Evolutionary conservation across 129 eudicot species (phyloP), one percentile per base, ranked within the genome.

Genomic region (Artemisia annua): DNA sequence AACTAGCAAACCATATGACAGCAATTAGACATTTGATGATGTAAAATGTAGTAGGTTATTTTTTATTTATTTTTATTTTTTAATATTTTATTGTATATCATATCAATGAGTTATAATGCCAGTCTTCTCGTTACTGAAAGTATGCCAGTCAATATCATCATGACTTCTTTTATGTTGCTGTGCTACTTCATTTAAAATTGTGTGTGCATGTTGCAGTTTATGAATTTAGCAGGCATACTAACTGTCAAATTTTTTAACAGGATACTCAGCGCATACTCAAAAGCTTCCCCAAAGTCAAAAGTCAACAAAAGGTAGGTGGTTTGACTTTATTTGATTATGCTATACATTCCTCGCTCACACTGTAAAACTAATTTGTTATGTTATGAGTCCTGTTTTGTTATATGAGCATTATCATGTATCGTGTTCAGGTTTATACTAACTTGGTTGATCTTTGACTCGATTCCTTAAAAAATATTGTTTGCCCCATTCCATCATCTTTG

Each of bases 261-360:
- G 61, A 68, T 68, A 50, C 73, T 68, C 48, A n/a, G 73, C 52
- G 73, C 73, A 26, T 68, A 68, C 52, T 68, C 73, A n/a, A 68
- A 68, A 46, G 73, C 52, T 68, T 51, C 73, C 60, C 73, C 73
- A 19, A 68, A 68, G 20, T 68, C 73, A 24, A 68, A 51, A 28
- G 60, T 68, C 46, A 49, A 48, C 73, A 68, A 68, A 53, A 68
- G 48, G 73, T 50, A 13, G 20, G 73, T 68, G 48, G 11, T 16
- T n/a, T 56, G 1, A 30, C 7, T 16, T 17, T 4, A 3, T 14
- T 55, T 5, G 17, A 65, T 60, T 28, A 61, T 10, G n/a, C 28
- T 28, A 60, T 61, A 61, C 66, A 28, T 61, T 16, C 3, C 66
- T 61, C 19, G 7, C 28, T 61, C 66, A 12, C 11, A 52, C 7